These are phyloP conservation scores for Amphirosellinia nigrospora DNA, from an alignment of 495 filamentous ascomycete genomes.

Conservation along the genomic window DNA sequence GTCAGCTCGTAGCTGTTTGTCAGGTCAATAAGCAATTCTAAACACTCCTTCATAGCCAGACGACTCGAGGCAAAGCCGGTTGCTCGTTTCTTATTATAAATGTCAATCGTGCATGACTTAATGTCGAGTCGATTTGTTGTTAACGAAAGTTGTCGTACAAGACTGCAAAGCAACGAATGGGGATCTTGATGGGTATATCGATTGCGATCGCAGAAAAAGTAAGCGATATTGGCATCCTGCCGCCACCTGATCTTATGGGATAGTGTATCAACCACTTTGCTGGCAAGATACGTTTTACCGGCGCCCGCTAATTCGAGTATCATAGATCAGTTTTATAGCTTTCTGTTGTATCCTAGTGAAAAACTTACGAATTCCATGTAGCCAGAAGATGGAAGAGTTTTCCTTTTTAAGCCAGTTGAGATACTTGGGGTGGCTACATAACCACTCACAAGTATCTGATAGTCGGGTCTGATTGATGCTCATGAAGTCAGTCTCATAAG, in stretches of 20 bases:
- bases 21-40: not conserved
- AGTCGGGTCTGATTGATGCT: not conserved
- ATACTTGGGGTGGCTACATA: not conserved
- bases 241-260: not conserved
- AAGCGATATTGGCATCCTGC: not conserved
- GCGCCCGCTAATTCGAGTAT: not conserved
- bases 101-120: not conserved
- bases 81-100: not conserved
- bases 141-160: not conserved
- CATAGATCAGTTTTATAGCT: not conserved
- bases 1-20: not conserved
- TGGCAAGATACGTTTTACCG: not conserved
- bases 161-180: not conserved
- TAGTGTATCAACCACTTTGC: conserved; percentile 2
- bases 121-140: not conserved
- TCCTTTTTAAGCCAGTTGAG: conserved; percentile 2
- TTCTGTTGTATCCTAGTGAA: not conserved
- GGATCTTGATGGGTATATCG: not conserved
- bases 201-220: conserved; percentile 3
- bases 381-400: not conserved
- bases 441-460: not conserved
- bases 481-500: not conserved
- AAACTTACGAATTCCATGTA: conserved; percentile 1
- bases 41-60: not conserved
- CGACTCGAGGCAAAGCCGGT: not conserved